A percentile compares a stretch with the other conserved stretches of the same genome.
Conservation (phyloP, 1,284 basidiomycete species). For the Pisolithus thermaeus region DNA sequence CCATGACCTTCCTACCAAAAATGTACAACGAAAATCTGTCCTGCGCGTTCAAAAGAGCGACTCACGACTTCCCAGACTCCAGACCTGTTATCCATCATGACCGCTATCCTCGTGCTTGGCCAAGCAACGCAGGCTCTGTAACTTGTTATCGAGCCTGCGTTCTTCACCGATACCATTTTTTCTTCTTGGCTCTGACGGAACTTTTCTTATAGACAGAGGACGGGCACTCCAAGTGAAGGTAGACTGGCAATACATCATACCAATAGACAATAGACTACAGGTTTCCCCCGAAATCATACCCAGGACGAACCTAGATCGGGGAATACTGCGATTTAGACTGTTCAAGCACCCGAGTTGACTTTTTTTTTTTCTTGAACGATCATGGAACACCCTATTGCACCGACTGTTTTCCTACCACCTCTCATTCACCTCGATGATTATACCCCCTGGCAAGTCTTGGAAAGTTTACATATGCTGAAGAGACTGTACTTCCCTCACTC, state of each 20-base stretch:
- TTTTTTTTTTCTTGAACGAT: background rate
- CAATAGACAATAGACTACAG: no score
- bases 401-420: slow-evolving; percentile 43
- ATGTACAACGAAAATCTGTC: no score
- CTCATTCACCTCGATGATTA: slow-evolving; percentile 36
- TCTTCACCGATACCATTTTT: slow-evolving; percentile 7
- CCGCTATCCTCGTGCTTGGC: slow-evolving; percentile 19
- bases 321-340: no score
- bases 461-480: slow-evolving; percentile 37
- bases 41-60: no score
- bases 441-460: slow-evolving; percentile 28
- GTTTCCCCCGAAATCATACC: no score
- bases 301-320: no score
- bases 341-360: background rate
- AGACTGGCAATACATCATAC: slow-evolving; percentile 13
- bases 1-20: no score
- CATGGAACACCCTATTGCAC: slow-evolving; percentile 24
- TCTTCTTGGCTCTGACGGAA: background rate
- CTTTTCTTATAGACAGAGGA: slow-evolving; percentile 11
- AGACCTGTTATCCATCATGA: no score
- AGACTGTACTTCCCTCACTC: slow-evolving; percentile 39
- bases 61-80: no score
- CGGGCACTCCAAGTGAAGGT: slow-evolving; percentile 23
- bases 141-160: slow-evolving; percentile 14
- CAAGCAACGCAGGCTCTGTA: slow-evolving; percentile 23